Base-by-base conservation (phyloP, 208 protist genomes). In the Acanthamoeba sp. region DNA sequence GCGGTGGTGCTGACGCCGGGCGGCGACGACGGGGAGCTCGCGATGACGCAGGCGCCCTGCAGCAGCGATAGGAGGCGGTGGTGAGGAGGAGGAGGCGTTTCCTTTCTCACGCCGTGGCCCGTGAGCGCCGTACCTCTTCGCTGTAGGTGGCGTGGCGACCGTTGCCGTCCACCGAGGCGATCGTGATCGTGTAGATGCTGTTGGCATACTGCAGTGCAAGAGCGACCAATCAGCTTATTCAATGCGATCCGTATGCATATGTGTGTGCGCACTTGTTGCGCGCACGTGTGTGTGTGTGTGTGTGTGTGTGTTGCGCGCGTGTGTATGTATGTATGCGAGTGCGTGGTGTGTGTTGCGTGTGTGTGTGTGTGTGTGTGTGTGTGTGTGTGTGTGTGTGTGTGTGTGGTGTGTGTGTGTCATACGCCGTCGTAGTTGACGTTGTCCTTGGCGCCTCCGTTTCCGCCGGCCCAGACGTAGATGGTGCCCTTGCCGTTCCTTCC, bases 361-460 rank as follows among this genome's bases (percentile, higher is more conserved):
- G n/a, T n/a, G n/a, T n/a, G n/a, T n/a, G n/a, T n/a, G n/a, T n/a
- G n/a, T n/a, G n/a, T n/a, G n/a, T n/a, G n/a, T n/a, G n/a, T n/a
- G n/a, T n/a, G n/a, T n/a, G n/a, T n/a, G n/a, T n/a, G n/a, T n/a
- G n/a, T n/a, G n/a, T n/a, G n/a, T n/a, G n/a, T n/a, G n/a, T n/a
- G 20, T 59, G 52, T 59, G 20, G 10, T 59, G 20, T 24, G 10
- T 59, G 20, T 59, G 10, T 73, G 64, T 14, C 22, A 22, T 84
- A 84, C 73, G 38, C 82, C 82, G 82, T 90, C 82, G 38, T 90
- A 90, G 82, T 90, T 90, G 82, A 90, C 55, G 55, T 90, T 90
- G 38, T 90, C 82, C 45, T 16, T 4, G 55, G 18, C 34, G 45
- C 82, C 82, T 27, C 82, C 82, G 34, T 90, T 90, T 24, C 82